Evolutionary conservation across 2,329 filamentous ascomycete species (phyloP), one percentile per base, ranked within the genome.

Genomic region (Hypomyces rosellus): DNA sequence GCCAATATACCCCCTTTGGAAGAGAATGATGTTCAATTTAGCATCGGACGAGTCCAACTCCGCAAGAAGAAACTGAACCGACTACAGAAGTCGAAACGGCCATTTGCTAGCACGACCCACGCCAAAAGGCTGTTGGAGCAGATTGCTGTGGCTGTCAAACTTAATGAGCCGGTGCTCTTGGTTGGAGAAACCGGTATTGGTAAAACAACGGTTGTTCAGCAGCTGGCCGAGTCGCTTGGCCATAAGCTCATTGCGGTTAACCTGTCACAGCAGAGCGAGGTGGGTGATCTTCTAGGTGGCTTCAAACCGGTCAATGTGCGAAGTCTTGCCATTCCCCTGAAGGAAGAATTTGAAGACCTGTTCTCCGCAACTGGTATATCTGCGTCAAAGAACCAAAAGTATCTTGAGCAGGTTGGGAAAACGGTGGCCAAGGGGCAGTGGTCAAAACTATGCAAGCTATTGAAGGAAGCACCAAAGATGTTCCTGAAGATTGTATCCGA

Each of bases 171-270:
- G 4, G 81, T 96, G 1, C 73, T 99, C 15, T 81, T 99, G 25
- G 93, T 99, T n/a, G 93, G 93, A 63, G 93, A 99, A 72, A 99
- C 93, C 7, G 93, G 93, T 73, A 96, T 96, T 46, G 93, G 93
- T 61, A 99, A 99, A 70, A 99, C 93, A 0, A 96, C 93, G 0
- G 88, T 93, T 22, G 85, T 99, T 13, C 93, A 99, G 66, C 90
- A 96, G 63, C 75, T 99, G 50, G 90, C 93, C 0, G 84, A 87
- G 51, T 80, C 86, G 3, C 77, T 96, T 25, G 89, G 91, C 1
- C 87, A 90, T 63, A 95, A 89, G 60, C 78, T 99, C 12, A 87
- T 90, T 0, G 89, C 91, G 3, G 90, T 99, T 63, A 99, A 99
- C 63, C 69, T 99, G 64, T 99, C 93, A 0, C 95, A 99, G 65